phyloP scores from a whole-genome alignment of 495 filamentous ascomycete genomes.

The Clohesyomyces aquaticus region DNA sequence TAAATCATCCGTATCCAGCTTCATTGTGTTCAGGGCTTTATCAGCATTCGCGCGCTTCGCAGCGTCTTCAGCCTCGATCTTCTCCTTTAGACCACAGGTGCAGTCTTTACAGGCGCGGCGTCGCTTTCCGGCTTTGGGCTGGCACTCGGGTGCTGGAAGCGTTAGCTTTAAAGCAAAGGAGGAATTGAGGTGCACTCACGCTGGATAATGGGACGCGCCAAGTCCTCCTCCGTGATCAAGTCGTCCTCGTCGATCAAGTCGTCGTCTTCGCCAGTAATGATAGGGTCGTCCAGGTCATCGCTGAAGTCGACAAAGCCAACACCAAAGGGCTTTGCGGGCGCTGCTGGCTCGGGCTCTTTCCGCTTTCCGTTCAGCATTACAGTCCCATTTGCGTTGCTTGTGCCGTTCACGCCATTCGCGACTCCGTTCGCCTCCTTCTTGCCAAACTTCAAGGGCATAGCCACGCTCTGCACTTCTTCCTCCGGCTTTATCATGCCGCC shows the following conservation, averaged over 20 bases:
- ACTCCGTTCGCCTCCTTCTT: constrained; percentile 59
- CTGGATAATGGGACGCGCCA: constrained; percentile 69
- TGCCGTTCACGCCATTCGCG: constrained; percentile 41
- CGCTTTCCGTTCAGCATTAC: constrained; percentile 50
- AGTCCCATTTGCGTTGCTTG: constrained; percentile 21
- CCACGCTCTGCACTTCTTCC: constrained; percentile 61
- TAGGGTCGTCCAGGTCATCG: constrained; percentile 64
- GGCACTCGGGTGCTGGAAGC: constrained; percentile 73
- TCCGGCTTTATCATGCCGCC: constrained; percentile 75
- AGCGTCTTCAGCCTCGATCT: constrained; percentile 78
- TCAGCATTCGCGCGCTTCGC: constrained; percentile 67
- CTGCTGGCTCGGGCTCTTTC: constrained; percentile 48
- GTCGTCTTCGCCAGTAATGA: constrained; percentile 61
- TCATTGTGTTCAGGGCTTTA: constrained; percentile 64
- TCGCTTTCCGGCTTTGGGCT: constrained; percentile 79
- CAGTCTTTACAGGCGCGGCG: constrained; percentile 97
- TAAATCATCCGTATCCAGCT: constrained; percentile 77
- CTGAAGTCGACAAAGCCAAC: constrained; percentile 75
- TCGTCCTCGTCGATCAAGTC: constrained; percentile 90
- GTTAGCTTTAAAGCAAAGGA: constrained; percentile 19
- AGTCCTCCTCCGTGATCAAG: constrained; percentile 80
- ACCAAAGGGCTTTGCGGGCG: constrained; percentile 52
- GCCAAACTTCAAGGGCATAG: constrained; percentile 74
- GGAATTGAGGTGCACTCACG: constrained; percentile 59
- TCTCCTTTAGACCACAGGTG: constrained; percentile 83